Evolutionary conservation across 2,329 filamentous ascomycete genomes (phyloP).

Genomic region (Cladophialophora immunda): DNA sequence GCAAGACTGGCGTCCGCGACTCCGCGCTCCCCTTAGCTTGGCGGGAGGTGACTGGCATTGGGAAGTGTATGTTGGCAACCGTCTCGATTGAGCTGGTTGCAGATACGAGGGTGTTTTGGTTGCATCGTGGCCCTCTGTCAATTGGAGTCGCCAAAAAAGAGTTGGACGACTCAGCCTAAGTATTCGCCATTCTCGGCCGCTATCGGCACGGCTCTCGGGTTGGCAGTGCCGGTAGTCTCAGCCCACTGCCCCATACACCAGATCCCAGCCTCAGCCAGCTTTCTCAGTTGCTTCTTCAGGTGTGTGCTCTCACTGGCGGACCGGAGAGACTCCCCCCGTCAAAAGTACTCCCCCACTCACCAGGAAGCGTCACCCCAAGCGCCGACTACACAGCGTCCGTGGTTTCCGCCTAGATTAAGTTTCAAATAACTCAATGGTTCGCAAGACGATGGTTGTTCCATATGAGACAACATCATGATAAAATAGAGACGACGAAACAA

Average conservation of each 20-base stretch:
- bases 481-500: not conserved
- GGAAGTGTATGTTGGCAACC: not conserved
- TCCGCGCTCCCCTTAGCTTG: not conserved
- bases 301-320: not conserved
- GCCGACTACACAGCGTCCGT: not conserved
- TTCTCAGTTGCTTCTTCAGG: constrained; percentile 1
- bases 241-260: not conserved
- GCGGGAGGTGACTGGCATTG: not conserved
- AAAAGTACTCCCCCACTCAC: constrained; percentile 1
- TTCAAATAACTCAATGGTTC: not conserved
- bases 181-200: not conserved
- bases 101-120: not conserved
- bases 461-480: constrained; percentile 1
- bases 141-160: constrained; percentile 2
- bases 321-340: not conserved
- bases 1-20: not conserved
- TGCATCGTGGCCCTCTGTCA: constrained; percentile 1
- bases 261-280: not conserved
- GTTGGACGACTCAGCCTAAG: not conserved
- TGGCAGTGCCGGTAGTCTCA: not conserved
- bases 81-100: constrained; percentile 3
- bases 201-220: not conserved
- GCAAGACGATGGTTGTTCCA: constrained; percentile 1
- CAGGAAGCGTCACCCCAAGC: not conserved
- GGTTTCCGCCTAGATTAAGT: constrained; percentile 2